phyloP scores from a whole-genome alignment of 352 stramenopile species.

The Pythium aristosporum region DNA sequence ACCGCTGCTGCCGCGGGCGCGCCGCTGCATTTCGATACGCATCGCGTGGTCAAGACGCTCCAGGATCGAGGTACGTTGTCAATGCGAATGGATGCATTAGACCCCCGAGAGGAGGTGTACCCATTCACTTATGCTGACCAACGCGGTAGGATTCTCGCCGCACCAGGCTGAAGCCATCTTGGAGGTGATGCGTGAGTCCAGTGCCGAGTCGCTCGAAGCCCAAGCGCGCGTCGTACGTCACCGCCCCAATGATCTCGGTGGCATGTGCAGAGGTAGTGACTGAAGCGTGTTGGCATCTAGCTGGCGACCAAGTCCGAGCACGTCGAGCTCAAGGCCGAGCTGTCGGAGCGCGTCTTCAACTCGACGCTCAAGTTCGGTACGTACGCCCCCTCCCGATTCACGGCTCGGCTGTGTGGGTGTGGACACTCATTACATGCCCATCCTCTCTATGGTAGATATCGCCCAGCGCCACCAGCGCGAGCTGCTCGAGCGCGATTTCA shows the following conservation, averaged over 20 bases:
- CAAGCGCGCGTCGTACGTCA: constrained; percentile 58
- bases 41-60: constrained; percentile 76
- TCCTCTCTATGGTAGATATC: constrained; percentile 50
- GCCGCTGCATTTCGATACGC: constrained; percentile 39
- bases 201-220: constrained; percentile 72
- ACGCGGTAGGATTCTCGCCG: constrained; percentile 54
- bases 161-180: constrained; percentile 79
- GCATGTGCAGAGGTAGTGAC: background rate
- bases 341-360: constrained; percentile 88
- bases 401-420: background rate
- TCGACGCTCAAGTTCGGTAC: constrained; percentile 88
- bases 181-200: constrained; percentile 78
- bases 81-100: background rate
- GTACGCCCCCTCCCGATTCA: background rate
- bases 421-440: background rate
- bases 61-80: constrained; percentile 56
- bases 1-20: constrained; percentile 16
- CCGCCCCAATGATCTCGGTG: background rate
- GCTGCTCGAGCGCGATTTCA: constrained; percentile 87
- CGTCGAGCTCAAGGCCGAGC: constrained; percentile 80
- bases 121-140: background rate
- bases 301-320: constrained; percentile 86
- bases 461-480: constrained; percentile 87
- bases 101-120: background rate
- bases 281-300: constrained; percentile 25